A percentile compares a stretch with the other conserved stretches of the same genome.
Conservation (phyloP, 306 rosid species). For the Ochetophila trinervis region DNA sequence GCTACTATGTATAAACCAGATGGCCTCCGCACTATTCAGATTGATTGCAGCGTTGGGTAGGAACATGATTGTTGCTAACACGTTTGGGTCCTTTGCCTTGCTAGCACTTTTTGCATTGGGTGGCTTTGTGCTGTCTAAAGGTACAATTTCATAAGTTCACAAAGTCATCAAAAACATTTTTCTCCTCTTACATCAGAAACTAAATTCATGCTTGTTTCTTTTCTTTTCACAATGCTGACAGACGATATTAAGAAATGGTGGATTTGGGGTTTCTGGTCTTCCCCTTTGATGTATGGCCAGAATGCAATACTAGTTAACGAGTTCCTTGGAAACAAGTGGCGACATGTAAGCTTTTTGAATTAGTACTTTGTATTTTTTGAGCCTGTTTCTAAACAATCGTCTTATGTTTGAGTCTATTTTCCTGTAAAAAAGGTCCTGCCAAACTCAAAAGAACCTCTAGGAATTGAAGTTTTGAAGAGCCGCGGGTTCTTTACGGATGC, state of each 20-base stretch:
- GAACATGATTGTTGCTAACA: slow-evolving; percentile 56
- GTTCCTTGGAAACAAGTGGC: slow-evolving; percentile 68
- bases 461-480: slow-evolving; percentile 40
- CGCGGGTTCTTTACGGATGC: slow-evolving; percentile 61
- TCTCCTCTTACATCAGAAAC: background rate
- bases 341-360: slow-evolving; percentile 35
- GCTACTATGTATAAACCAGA: slow-evolving; percentile 48
- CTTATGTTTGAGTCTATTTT: background rate
- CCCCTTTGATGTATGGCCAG: slow-evolving; percentile 69
- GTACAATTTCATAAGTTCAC: slow-evolving; percentile 21
- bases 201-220: slow-evolving; percentile 6
- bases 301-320: slow-evolving; percentile 64
- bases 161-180: background rate
- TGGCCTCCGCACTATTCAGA: slow-evolving; percentile 64
- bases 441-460: slow-evolving; percentile 32
- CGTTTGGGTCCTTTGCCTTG: slow-evolving; percentile 57
- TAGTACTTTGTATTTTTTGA: background rate
- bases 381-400: background rate
- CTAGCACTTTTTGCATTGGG: slow-evolving; percentile 47
- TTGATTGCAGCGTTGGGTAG: slow-evolving; percentile 48
- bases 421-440: slow-evolving; percentile 34
- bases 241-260: slow-evolving; percentile 56
- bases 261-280: slow-evolving; percentile 72
- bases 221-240: slow-evolving; percentile 19
- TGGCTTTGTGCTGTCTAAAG: slow-evolving; percentile 66